phyloP scores from a whole-genome alignment of 2,329 filamentous ascomycete genomes.

The Arthrobotrys conoides region DNA sequence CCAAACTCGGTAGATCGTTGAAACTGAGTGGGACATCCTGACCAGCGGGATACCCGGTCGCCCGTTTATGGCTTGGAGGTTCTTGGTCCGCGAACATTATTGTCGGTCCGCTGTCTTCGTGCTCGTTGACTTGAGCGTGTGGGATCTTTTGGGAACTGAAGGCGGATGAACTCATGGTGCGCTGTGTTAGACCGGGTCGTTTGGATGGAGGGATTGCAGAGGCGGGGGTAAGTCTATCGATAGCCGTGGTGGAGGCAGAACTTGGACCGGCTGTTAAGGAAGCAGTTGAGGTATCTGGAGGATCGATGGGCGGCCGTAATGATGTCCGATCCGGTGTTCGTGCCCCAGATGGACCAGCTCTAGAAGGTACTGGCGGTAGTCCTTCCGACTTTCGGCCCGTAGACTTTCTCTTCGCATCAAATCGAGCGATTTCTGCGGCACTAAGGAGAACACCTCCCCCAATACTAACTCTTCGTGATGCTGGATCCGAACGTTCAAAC shows the following conservation, averaged over 20 bases:
- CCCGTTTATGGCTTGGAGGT: constrained; percentile 65
- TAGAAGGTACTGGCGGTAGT: neutral
- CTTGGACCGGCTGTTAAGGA: neutral
- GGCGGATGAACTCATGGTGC: constrained; percentile 66
- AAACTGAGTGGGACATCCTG: constrained; percentile 81
- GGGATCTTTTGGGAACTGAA: constrained; percentile 83
- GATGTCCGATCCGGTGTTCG: constrained; percentile 8
- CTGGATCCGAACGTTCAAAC: constrained; percentile 38
- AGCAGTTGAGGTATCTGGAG: neutral
- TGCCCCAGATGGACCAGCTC: neutral
- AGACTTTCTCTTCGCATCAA: constrained; percentile 44
- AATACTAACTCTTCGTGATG: constrained; percentile 48
- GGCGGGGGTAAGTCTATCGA: constrained; percentile 50
- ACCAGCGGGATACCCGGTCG: constrained; percentile 72
- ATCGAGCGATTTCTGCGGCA: constrained; percentile 37
- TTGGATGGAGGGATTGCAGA: constrained; percentile 14
- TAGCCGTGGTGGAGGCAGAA: constrained; percentile 65
- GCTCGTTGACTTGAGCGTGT: constrained; percentile 76
- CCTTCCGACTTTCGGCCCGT: neutral
- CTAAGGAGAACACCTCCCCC: constrained; percentile 25
- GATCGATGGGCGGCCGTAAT: constrained; percentile 2
- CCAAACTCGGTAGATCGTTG: constrained; percentile 86
- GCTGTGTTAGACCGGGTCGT: constrained; percentile 44
- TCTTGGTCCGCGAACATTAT: constrained; percentile 80
- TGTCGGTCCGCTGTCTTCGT: constrained; percentile 77